Conservation (phyloP, 108 stramenopile genomes). For the Pseudonitzschia multiseries region DNA sequence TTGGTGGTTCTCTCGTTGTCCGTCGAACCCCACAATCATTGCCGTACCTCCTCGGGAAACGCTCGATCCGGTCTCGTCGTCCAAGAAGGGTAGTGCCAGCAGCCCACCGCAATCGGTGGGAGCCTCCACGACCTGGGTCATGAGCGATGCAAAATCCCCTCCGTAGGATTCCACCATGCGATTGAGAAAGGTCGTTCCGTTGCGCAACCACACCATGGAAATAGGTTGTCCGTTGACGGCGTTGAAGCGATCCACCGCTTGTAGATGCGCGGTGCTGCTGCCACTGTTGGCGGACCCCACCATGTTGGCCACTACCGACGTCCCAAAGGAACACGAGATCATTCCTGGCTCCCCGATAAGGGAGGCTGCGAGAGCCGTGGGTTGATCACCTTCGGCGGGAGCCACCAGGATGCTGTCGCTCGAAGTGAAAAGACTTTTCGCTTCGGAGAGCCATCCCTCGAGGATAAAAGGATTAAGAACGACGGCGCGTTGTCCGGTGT, state of each 20-base stretch:
- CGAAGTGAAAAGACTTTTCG: not conserved
- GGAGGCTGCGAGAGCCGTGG: constrained; percentile 43
- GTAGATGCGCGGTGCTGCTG: not conserved
- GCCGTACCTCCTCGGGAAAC: constrained; percentile 38
- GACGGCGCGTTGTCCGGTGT: not conserved
- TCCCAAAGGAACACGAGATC: constrained; percentile 47
- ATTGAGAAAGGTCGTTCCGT: constrained; percentile 55
- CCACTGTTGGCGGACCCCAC: constrained; percentile 5
- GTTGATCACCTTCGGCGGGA: constrained; percentile 55
- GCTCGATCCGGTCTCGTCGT: constrained; percentile 50
- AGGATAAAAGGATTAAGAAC: not conserved
- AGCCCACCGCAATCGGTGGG: constrained; percentile 51
- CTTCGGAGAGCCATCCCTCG: not conserved
- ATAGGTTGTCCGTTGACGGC: constrained; percentile 48
- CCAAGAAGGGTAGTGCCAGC: constrained; percentile 52
- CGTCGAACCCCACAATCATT: constrained; percentile 44
- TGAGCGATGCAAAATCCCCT: constrained; percentile 33
- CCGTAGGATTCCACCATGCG: constrained; percentile 38
- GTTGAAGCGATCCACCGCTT: constrained; percentile 37
- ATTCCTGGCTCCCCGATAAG: constrained; percentile 46
- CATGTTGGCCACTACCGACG: constrained; percentile 52
- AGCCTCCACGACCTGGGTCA: constrained; percentile 37
- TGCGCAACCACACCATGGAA: constrained; percentile 53
- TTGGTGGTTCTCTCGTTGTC: constrained; percentile 16
- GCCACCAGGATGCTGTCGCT: constrained; percentile 29